Percentiles rank a stretch among this genome's conserved stretches.
These are phyloP conservation scores for Moelleriella libera DNA, from an alignment of 2,329 filamentous ascomycete species.

Conservation along the genomic window DNA sequence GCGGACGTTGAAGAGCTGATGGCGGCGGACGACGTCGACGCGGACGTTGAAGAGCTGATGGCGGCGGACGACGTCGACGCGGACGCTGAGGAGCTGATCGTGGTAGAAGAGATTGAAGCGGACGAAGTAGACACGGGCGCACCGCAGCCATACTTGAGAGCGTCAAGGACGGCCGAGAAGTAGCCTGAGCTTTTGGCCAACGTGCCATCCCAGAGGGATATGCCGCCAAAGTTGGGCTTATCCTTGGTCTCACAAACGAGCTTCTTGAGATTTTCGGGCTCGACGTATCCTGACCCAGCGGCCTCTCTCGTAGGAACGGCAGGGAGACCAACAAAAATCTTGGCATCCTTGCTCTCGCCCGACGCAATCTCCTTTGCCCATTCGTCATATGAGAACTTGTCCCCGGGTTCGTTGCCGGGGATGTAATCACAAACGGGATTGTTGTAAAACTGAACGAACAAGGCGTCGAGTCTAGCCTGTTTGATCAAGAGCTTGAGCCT, in stretches of 20 bases:
- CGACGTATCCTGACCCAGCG: slow-evolving; percentile 20
- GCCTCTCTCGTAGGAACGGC: slow-evolving; percentile 7
- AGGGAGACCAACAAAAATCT: slow-evolving; percentile 31
- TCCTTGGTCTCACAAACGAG: slow-evolving; percentile 24
- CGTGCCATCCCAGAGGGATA: slow-evolving; percentile 31
- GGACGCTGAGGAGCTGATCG: slow-evolving; percentile 2
- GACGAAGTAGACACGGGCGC: slow-evolving; percentile 7
- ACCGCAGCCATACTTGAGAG: slow-evolving; percentile 21
- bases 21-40: background rate
- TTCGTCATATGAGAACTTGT: slow-evolving; percentile 26
- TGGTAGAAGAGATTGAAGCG: slow-evolving; percentile 2
- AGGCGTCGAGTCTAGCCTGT: slow-evolving; percentile 23
- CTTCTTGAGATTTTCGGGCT: slow-evolving; percentile 16
- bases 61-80: background rate
- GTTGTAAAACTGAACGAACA: slow-evolving; percentile 37
- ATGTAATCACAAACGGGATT: slow-evolving; percentile 24
- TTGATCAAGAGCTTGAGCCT: slow-evolving; percentile 23
- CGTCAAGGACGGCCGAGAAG: slow-evolving; percentile 20
- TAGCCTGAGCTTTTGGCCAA: slow-evolving; percentile 21
- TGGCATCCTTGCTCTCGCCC: slow-evolving; percentile 22
- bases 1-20: slow-evolving; percentile 1
- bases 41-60: slow-evolving; percentile 1
- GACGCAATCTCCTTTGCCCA: slow-evolving; percentile 24
- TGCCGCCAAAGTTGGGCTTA: slow-evolving; percentile 26
- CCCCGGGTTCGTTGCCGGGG: slow-evolving; percentile 12